phyloP scores from a whole-genome alignment of 805 yeast species.

The Saturnispora serradocipensis region DNA sequence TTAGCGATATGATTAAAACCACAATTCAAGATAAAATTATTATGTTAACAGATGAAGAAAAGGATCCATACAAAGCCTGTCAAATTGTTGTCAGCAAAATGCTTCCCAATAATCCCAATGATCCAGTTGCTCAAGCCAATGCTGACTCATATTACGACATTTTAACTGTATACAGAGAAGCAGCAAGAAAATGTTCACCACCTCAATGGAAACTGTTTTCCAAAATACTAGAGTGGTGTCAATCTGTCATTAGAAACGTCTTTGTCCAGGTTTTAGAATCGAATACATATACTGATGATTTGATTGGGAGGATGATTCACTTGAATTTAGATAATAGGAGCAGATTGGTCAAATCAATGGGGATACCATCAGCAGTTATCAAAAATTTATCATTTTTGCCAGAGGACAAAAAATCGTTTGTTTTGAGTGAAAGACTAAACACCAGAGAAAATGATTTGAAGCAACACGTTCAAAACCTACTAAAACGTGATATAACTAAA shows the following conservation, averaged over 20 bases:
- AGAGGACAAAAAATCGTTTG: slow-evolving; percentile 59
- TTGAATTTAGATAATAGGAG: slow-evolving; percentile 63
- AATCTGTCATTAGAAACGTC: slow-evolving; percentile 51
- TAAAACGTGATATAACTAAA: slow-evolving; percentile 2
- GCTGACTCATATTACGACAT: slow-evolving; percentile 78
- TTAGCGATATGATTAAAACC: slow-evolving; percentile 47
- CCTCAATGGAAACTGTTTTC: slow-evolving; percentile 62
- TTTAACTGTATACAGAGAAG: slow-evolving; percentile 52
- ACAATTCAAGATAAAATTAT: slow-evolving; percentile 59
- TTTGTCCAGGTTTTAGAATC: slow-evolving; percentile 48
- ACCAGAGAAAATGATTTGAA: slow-evolving; percentile 39
- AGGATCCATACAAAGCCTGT: slow-evolving; percentile 6
- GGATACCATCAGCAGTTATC: slow-evolving; percentile 35
- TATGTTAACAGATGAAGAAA: neutral
- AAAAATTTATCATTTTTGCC: slow-evolving; percentile 40
- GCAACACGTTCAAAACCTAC: slow-evolving; percentile 4
- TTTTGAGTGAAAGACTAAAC: slow-evolving; percentile 65
- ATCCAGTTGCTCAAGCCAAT: slow-evolving; percentile 4
- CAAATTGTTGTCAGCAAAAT: slow-evolving; percentile 2
- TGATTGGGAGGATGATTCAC: slow-evolving; percentile 62
- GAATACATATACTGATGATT: slow-evolving; percentile 57
- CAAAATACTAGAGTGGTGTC: slow-evolving; percentile 56
- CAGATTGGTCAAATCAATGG: slow-evolving; percentile 42
- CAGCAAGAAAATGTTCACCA: slow-evolving; percentile 56
- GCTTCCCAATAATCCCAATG: slow-evolving; percentile 3